These are phyloP conservation scores for Graphium sp. DNA, from an alignment of 2,329 filamentous ascomycete species.

Conservation along the genomic window DNA sequence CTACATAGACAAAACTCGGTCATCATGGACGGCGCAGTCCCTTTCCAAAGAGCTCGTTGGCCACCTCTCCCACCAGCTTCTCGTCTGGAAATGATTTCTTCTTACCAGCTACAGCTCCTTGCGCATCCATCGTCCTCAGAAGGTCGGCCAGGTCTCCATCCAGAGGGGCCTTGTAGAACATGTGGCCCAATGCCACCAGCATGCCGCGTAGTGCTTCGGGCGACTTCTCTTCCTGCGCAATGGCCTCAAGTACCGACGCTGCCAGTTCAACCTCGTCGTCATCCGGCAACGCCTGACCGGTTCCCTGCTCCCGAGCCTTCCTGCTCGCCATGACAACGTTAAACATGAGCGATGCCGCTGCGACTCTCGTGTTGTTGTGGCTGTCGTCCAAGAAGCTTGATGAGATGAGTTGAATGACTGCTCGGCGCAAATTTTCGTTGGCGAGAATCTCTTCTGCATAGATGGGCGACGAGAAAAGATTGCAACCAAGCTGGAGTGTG, in stretches of 20 bases:
- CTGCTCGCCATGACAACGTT: constrained; percentile 63
- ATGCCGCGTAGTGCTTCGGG: constrained; percentile 62
- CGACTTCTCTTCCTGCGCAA: constrained; percentile 39
- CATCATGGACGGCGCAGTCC: constrained; percentile 21
- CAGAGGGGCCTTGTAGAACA: constrained; percentile 53
- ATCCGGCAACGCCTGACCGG: constrained; percentile 43
- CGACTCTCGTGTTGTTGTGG: constrained; percentile 59
- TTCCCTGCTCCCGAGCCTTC: constrained; percentile 39
- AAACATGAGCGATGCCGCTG: constrained; percentile 68
- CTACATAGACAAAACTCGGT: not conserved
- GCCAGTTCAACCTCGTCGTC: constrained; percentile 65
- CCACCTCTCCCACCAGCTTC: constrained; percentile 38
- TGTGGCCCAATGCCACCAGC: constrained; percentile 56
- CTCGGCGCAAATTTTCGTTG: constrained; percentile 29
- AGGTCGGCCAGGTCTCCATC: constrained; percentile 68
- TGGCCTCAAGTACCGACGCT: constrained; percentile 64
- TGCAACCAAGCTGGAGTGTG: constrained; percentile 68
- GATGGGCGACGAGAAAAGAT: constrained; percentile 62
- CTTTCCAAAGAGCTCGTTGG: constrained; percentile 29
- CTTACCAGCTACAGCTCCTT: constrained; percentile 43
- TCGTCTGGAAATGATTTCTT: constrained; percentile 37
- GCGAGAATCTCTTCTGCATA: constrained; percentile 48
- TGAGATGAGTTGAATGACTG: constrained; percentile 54
- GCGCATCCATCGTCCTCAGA: constrained; percentile 61
- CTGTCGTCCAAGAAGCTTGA: constrained; percentile 63